These are phyloP conservation scores for Crassisporium funariophilum DNA, from an alignment of 768 basidiomycete species.

Conservation along the genomic window DNA sequence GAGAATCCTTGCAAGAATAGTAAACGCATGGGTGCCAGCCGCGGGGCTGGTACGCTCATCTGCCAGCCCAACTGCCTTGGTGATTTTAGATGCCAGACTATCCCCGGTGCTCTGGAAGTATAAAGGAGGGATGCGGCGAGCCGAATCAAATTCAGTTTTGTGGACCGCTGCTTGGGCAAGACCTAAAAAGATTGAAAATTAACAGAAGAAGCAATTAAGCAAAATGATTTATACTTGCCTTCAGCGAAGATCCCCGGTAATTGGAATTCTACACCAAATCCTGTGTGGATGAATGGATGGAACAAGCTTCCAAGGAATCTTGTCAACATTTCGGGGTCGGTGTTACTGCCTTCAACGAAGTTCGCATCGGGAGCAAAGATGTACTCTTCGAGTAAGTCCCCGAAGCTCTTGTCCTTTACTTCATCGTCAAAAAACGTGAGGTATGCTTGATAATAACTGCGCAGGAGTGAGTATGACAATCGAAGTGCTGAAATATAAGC, in stretches of 20 bases:
- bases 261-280: slow-evolving; percentile 61
- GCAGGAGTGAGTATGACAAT: background rate
- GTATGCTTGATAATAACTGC: slow-evolving; percentile 54
- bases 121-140: slow-evolving; percentile 8
- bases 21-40: slow-evolving; percentile 18
- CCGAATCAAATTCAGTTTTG: background rate
- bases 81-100: slow-evolving; percentile 12
- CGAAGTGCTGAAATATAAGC: background rate
- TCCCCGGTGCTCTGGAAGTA: background rate
- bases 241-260: slow-evolving; percentile 28
- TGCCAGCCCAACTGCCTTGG: slow-evolving; percentile 9
- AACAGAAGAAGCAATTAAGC: background rate
- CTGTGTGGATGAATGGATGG: slow-evolving; percentile 60
- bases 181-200: slow-evolving; percentile 5
- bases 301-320: slow-evolving; percentile 50
- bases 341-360: slow-evolving; percentile 25
- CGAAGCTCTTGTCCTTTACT: slow-evolving; percentile 38
- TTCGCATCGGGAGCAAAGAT: slow-evolving; percentile 51
- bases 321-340: slow-evolving; percentile 35
- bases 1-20: slow-evolving; percentile 18
- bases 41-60: background rate
- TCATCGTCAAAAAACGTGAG: slow-evolving; percentile 45
- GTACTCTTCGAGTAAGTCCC: slow-evolving; percentile 49
- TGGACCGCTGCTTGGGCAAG: slow-evolving; percentile 20
- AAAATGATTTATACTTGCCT: slow-evolving; percentile 5